A percentile compares a stretch with the other conserved stretches of the same genome.
Evolutionary conservation across 805 yeast species (phyloP).

Genomic region (Barnettozyma wickerhamii): DNA sequence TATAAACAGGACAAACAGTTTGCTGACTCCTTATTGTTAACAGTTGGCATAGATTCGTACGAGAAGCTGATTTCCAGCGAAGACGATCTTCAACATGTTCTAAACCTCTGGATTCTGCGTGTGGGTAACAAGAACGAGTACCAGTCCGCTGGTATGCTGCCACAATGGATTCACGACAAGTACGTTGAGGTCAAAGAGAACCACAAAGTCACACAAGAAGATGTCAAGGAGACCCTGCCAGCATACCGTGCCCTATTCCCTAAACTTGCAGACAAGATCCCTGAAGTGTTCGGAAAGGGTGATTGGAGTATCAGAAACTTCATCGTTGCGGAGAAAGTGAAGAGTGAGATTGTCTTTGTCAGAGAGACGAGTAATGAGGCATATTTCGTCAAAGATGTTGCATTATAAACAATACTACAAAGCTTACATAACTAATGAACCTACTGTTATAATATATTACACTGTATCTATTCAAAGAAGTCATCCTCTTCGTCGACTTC

Average conservation of each 20-base stretch:
- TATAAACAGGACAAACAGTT: conserved; percentile 51
- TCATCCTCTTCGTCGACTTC: conserved; percentile 25
- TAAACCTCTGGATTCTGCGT: conserved; percentile 62
- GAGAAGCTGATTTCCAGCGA: conserved; percentile 44
- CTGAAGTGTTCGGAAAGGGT: conserved; percentile 52
- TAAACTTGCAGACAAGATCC: conserved; percentile 41
- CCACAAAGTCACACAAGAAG: conserved; percentile 43
- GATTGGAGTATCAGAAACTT: conserved; percentile 39
- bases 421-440: not conserved
- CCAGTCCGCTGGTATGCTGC: conserved; percentile 29
- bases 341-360: conserved; percentile 5
- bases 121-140: conserved; percentile 42
- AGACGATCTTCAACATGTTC: conserved; percentile 49
- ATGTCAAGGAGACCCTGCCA: conserved; percentile 49
- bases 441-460: too few species aligned
- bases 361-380: conserved; percentile 30
- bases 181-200: conserved; percentile 36
- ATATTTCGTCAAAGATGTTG: conserved; percentile 3
- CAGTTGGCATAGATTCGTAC: conserved; percentile 53
- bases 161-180: conserved; percentile 44
- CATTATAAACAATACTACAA: too few species aligned
- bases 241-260: conserved; percentile 53
- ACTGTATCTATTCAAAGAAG: conserved; percentile 21
- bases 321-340: conserved; percentile 37
- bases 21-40: conserved; percentile 47